Evolutionary conservation across 345 rosid species (phyloP), one percentile per base, ranked within the genome.

Genomic region (Conringia planisiliqua): DNA sequence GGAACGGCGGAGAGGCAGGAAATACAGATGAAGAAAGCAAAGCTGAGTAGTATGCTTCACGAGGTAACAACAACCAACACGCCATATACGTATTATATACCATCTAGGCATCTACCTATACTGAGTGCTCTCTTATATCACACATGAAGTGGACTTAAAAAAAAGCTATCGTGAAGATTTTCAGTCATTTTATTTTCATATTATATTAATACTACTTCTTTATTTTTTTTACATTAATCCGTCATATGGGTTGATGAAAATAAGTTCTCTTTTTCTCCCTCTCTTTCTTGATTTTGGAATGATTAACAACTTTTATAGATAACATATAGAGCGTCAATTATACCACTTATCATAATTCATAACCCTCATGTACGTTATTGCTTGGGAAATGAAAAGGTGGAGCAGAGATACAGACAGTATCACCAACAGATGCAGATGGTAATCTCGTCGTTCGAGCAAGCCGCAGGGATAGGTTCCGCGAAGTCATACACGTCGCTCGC

Each of bases 21-120:
- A 66, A 87, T 91, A 86, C 98, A 94, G 93, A 91, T 88, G 96
- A 94, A 86, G 84, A 94, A 91, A 82, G 97, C 96, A 6, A 94
- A 91, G 80, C 90, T 94, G 26, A 86, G 86, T 40, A 85, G 51
- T 82, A 94, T 94, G 97, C 90, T 94, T 51, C 96, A 91, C 47
- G 97, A 94, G 97, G 98, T 94, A 84, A 78, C 46, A 70, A 62
- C 66, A 61, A 61, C 20, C 14, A 60, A 26, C 39, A n/a, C 33
- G 17, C 2, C 44, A 50, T 42, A 39, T 57, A 65, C 72, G 30
- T 70, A 72, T 71, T 71, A 70, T 71, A 38, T 70, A 70, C 27
- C 20, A 68, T 26, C 47, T 52, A 51, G 27, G 3, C 18, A 63
- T 26, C 35, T 36, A 64, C 50, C 12, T 61, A 46, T 66, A 67